phyloP scores from a whole-genome alignment of 805 yeast species.

The Candida manassasensis region DNA sequence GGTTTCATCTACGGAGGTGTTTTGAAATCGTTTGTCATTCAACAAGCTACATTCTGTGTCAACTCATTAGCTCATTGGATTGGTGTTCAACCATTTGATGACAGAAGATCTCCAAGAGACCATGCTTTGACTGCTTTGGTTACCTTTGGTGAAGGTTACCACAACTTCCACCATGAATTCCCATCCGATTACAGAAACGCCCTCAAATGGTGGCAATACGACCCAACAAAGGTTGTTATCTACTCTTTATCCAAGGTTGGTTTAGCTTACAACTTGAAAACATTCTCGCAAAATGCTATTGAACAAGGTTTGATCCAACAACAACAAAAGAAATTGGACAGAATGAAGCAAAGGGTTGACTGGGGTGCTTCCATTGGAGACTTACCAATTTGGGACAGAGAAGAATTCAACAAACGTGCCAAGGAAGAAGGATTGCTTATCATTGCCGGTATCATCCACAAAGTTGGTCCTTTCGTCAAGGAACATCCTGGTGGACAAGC shows the following conservation, averaged over 20 bases:
- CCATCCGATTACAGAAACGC: conserved; percentile 88
- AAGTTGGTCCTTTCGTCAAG: conserved; percentile 59
- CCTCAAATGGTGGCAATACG: conserved; percentile 81
- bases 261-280: conserved; percentile 67
- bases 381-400: conserved; percentile 72
- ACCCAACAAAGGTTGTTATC: conserved; percentile 70
- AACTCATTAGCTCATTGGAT: conserved; percentile 85
- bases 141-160: conserved; percentile 87
- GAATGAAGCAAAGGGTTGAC: conserved; percentile 54
- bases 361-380: conserved; percentile 71
- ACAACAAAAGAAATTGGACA: conserved; percentile 73
- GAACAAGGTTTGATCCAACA: conserved; percentile 81
- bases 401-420: conserved; percentile 50
- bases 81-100: conserved; percentile 83
- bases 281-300: conserved; percentile 74
- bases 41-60: conserved; percentile 84
- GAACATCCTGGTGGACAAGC: conserved; percentile 88
- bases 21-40: conserved; percentile 63
- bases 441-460: conserved; percentile 76
- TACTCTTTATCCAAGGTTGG: conserved; percentile 60
- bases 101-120: conserved; percentile 83
- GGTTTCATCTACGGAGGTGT: conserved; percentile 78
- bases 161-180: conserved; percentile 87
- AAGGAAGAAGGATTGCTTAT: conserved; percentile 58
- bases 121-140: conserved; percentile 75